These are phyloP conservation scores for Delphinella strobiligena DNA, from an alignment of 2,329 filamentous ascomycete genomes.

Conservation along the genomic window DNA sequence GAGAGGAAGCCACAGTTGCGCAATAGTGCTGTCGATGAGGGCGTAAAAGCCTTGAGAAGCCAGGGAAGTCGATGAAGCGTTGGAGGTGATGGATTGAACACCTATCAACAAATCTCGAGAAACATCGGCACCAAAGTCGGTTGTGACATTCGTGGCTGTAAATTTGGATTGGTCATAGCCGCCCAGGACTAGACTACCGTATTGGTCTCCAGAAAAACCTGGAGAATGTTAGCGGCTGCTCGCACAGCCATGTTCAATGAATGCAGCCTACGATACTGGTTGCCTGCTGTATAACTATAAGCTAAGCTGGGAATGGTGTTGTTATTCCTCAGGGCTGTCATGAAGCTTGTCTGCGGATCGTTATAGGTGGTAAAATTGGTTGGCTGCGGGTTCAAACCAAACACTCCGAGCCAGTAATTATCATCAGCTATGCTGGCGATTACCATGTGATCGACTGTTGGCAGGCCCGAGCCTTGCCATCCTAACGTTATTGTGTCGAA, in stretches of 20 bases:
- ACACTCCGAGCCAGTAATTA: conserved; percentile 21
- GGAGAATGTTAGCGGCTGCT: background rate
- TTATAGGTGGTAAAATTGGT: conserved; percentile 24
- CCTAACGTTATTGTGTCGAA: conserved; percentile 23
- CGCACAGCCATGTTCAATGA: background rate
- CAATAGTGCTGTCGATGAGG: conserved; percentile 52
- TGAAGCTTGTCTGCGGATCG: conserved; percentile 22
- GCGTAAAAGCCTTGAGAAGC: conserved; percentile 30
- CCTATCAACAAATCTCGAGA: conserved; percentile 22
- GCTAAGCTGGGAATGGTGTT: conserved; percentile 23
- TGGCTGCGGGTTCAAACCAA: conserved; percentile 23
- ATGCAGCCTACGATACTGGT: conserved; percentile 19
- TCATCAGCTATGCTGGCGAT: conserved; percentile 12
- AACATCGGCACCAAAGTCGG: conserved; percentile 19
- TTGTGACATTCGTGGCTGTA: conserved; percentile 19
- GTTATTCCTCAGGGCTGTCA: conserved; percentile 19
- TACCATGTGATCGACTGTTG: conserved; percentile 18
- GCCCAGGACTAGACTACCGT: conserved; percentile 25
- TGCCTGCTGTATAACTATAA: conserved; percentile 27
- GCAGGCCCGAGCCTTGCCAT: conserved; percentile 21
- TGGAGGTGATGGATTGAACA: conserved; percentile 17
- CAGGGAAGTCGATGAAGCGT: conserved; percentile 4
- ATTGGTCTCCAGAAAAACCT: conserved; percentile 20
- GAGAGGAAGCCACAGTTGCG: conserved; percentile 51
- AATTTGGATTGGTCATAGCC: conserved; percentile 28